Evolutionary conservation across 2,329 filamentous ascomycete genomes (phyloP), one percentile per base, ranked within the genome.

Genomic region (Plectosphaerella cucumerina): DNA sequence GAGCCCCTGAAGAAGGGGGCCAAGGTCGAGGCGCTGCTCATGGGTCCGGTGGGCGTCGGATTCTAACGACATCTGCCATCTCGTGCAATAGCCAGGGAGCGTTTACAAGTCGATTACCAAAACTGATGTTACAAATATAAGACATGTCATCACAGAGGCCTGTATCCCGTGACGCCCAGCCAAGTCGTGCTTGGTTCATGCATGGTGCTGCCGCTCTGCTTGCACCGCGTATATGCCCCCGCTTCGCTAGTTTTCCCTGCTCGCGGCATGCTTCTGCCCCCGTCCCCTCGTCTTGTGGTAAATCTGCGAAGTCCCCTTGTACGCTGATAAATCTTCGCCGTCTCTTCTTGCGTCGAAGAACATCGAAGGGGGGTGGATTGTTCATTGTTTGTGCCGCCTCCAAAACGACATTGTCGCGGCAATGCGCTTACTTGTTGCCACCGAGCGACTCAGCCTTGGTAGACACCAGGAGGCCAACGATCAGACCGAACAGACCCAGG

Each of bases 401-500:
- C 26, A 8, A 48, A 48, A 53, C 34, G 50, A 55, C 51, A 55
- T 52, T 47, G 17, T 50, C 50, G 52, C 18, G 53, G 41, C 26
- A 26, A 14, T 47, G 44, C 48, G 50, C 48, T 47, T 51, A 48
- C 50, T 50, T 11, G 41, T 34, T 46, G 17, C 34, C 35, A 56
- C 76, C 77, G 56, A 97, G 95, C 56, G 91, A 89, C 21, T 75
- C 67, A 22, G 94, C 91, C 72, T 94, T 96, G 67, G 86, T 81
- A 53, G 90, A 89, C 48, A 97, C 81, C 58, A 99, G 78, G 50
- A 99, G 81, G 44, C 95, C 94, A 60, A 99, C 86, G 65, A 99
- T 99, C 57, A 99, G 80, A 53, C 94, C 95, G 65, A 99, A 99
- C 4, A 99, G 84, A 57, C 95, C 94, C 11, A 99, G 80, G 46